phyloP scores from a whole-genome alignment of 306 rosid species.

The Coriaria nepalensis region DNA sequence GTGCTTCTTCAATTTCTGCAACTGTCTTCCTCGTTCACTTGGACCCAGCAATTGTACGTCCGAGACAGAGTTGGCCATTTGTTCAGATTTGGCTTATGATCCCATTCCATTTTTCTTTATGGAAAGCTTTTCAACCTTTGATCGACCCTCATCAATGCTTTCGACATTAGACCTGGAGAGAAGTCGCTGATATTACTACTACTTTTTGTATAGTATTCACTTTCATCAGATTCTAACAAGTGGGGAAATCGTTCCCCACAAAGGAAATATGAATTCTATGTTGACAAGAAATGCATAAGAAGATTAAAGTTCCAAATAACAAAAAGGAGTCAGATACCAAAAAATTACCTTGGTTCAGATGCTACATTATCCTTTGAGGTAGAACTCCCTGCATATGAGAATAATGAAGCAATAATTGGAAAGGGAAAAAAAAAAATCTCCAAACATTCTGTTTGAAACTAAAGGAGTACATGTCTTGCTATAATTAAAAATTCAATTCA shows the following conservation, averaged over 20 bases:
- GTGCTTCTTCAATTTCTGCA: conserved; percentile 82
- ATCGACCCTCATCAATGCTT: conserved; percentile 41
- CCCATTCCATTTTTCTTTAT: conserved; percentile 76
- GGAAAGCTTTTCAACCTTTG: conserved; percentile 51
- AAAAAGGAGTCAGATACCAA: not conserved
- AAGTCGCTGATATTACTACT: conserved; percentile 3
- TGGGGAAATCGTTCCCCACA: not conserved
- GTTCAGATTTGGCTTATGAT: conserved; percentile 74
- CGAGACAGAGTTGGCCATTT: conserved; percentile 58
- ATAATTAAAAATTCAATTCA: conserved; percentile 10
- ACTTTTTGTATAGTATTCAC: not conserved
- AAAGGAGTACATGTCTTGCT: conserved; percentile 11
- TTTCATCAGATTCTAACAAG: too few species aligned
- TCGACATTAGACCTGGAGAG: conserved; percentile 33
- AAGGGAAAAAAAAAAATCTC: too few species aligned
- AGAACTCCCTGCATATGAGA: conserved; percentile 50
- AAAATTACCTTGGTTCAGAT: conserved; percentile 40
- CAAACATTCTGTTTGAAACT: not conserved
- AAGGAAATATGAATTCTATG: conserved; percentile 1
- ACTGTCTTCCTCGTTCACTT: conserved; percentile 70
- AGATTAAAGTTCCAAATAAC: conserved; percentile 3
- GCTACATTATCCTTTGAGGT: conserved; percentile 24
- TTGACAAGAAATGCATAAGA: not conserved
- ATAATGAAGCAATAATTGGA: not conserved
- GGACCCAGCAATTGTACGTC: conserved; percentile 72